Evolutionary conservation across 495 filamentous ascomycete genomes (phyloP).

Genomic region (Aspergillus ostianus): DNA sequence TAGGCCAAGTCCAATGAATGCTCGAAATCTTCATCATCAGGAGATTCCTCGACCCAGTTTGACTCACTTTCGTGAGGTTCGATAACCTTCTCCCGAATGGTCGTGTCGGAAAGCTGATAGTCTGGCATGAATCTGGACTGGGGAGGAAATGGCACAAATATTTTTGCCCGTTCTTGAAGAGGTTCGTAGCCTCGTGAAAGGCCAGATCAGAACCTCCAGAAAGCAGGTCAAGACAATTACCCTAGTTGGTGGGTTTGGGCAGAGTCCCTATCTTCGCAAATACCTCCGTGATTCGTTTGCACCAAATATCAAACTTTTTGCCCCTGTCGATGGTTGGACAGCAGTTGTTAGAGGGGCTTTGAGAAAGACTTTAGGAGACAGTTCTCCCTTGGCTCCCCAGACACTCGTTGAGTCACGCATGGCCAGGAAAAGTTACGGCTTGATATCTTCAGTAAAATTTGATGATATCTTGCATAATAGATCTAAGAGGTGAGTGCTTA

Average conservation of each 20-base stretch:
- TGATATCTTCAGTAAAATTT: too few species aligned
- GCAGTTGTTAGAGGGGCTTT: slow-evolving; percentile 44
- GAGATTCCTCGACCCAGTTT: slow-evolving; percentile 6
- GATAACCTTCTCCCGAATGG: not conserved
- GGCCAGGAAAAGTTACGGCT: slow-evolving; percentile 41
- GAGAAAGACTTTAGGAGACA: slow-evolving; percentile 32
- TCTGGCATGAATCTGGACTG: not conserved
- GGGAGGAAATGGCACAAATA: slow-evolving; percentile 17
- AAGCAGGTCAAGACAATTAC: slow-evolving; percentile 51
- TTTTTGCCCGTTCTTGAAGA: slow-evolving; percentile 24
- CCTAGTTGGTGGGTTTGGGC: slow-evolving; percentile 68
- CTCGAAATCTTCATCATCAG: slow-evolving; percentile 5
- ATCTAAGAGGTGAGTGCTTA: slow-evolving; percentile 18
- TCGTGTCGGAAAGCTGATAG: slow-evolving; percentile 1
- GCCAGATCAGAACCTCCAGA: slow-evolving; percentile 13
- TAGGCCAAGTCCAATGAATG: not conserved
- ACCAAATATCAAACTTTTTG: slow-evolving; percentile 19
- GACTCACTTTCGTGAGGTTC: not conserved
- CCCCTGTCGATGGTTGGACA: slow-evolving; percentile 37
- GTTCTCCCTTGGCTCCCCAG: slow-evolving; percentile 17
- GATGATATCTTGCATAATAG: slow-evolving; percentile 16
- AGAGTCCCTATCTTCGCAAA: slow-evolving; percentile 58
- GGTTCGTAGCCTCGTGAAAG: slow-evolving; percentile 21
- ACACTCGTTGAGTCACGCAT: slow-evolving; percentile 30
- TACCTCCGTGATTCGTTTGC: slow-evolving; percentile 19